Evolutionary conservation across 192 early-diverging fungal species (phyloP).

Genomic region (Entrophospora sp.): DNA sequence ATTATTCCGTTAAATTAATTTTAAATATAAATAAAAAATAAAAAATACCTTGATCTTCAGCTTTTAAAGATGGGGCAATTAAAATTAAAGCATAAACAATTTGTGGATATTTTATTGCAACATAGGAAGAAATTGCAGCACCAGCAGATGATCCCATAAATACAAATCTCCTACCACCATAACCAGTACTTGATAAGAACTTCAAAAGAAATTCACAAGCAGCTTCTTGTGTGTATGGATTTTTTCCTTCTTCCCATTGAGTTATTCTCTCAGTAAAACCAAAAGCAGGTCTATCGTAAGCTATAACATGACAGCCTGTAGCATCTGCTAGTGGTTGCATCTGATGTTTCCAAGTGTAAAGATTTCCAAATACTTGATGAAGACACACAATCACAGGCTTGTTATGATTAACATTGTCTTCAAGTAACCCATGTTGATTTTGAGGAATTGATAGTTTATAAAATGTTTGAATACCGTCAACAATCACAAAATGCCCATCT

Average conservation of each 20-base stretch:
- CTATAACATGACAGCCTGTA: conserved; percentile 13
- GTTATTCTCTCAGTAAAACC: conserved; percentile 15
- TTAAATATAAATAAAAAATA: background rate
- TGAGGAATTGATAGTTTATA: conserved; percentile 1
- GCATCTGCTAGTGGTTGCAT: conserved; percentile 17
- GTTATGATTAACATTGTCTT: background rate
- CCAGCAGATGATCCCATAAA: background rate
- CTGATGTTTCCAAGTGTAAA: conserved; percentile 1
- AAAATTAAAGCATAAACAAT: background rate
- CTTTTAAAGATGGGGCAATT: background rate
- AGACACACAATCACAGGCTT: conserved; percentile 14
- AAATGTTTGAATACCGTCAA: background rate
- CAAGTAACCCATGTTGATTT: too few relatives aligned
- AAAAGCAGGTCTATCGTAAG: conserved; percentile 16
- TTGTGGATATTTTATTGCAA: conserved; percentile 2
- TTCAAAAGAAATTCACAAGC: background rate
- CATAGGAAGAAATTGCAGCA: background rate
- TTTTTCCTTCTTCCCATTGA: conserved; percentile 3
- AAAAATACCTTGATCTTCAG: conserved; percentile 8
- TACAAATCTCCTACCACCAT: background rate
- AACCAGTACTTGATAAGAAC: background rate
- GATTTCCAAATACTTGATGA: conserved; percentile 10
- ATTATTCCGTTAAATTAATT: background rate
- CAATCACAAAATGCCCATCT: conserved; percentile 1
- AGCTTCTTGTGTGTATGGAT: conserved; percentile 12